Base-by-base conservation (phyloP, 2,329 filamentous ascomycete genomes). In the Pezicula rhizophila region DNA sequence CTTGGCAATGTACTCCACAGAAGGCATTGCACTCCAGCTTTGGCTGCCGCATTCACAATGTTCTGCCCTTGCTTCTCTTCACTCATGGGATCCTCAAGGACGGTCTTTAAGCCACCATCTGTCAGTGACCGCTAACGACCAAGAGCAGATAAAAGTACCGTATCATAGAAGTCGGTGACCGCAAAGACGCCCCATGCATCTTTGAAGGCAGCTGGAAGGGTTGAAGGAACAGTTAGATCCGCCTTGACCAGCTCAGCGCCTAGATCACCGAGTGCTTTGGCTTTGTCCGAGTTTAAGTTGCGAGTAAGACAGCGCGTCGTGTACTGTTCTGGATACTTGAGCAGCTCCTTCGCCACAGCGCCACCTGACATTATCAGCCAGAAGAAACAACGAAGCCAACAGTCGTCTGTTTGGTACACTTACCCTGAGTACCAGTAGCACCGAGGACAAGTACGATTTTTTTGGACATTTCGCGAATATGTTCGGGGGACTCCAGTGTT, bases 171-270 rank as follows among this genome's bases (percentile, higher is more conserved):
- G 31, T 50, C 35, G 3, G 48, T 50, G 12, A 50, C 48, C 3
- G 31, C 48, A 45, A 50, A 50, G 7, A 50, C 43, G 18, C 48
- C 48, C 48, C 48, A 50, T n/a, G 17, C 26, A 43, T 20, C 48
- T n/a, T 40, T 31, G 15, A 50, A 17, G 10, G 44, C 48, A 4
- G 48, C 48, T 17, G 43, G 43, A 38, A 50, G 41, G 12, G 48
- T 50, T 34, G 35, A 33, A 23, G 48, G 47, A 25, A 49, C 52
- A 7, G 52, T 57, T 57, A 58, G 49, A 48, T 61, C 52, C 11
- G 53, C 64, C 39, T 59, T 46, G 10, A 61, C 54, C 1, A 66
- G 45, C 12, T 62, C 56, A 2, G 57, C 62, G 2, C 64, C 64
- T 5, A 46, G 40, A 1, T 50, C 33, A 7, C 39, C 50, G 20